Conservation (phyloP, 2,329 filamentous ascomycete genomes). For the Pseudogymnoascus sp. region DNA sequence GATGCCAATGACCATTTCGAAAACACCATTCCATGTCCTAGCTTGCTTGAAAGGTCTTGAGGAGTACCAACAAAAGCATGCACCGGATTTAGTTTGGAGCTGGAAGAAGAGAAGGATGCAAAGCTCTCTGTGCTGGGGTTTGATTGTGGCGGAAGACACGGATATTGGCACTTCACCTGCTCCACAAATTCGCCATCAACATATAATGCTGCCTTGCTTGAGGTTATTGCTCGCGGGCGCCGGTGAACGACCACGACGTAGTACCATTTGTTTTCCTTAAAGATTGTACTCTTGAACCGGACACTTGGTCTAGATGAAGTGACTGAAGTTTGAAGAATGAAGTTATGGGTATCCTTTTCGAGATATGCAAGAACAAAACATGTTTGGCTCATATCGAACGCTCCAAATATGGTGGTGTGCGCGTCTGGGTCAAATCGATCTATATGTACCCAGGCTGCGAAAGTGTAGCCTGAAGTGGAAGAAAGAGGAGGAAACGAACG, state of each 20-base stretch:
- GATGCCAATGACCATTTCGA: slow-evolving; percentile 87
- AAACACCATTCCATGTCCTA: slow-evolving; percentile 63
- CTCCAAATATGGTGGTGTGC: slow-evolving; percentile 93
- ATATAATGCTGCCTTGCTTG: slow-evolving; percentile 78
- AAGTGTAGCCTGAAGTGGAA: slow-evolving; percentile 73
- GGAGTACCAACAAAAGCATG: slow-evolving; percentile 93
- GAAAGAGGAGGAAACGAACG: slow-evolving; percentile 74
- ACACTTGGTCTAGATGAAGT: slow-evolving; percentile 80
- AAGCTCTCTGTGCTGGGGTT: slow-evolving; percentile 59
- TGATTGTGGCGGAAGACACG: slow-evolving; percentile 59
- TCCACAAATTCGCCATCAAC: slow-evolving; percentile 92
- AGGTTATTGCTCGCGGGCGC: slow-evolving; percentile 56
- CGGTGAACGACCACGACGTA: slow-evolving; percentile 86
- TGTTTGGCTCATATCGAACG: slow-evolving; percentile 83
- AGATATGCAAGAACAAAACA: slow-evolving; percentile 93
- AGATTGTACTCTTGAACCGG: slow-evolving; percentile 76
- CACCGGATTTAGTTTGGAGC: slow-evolving; percentile 55
- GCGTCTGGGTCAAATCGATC: slow-evolving; percentile 76
- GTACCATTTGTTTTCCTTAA: slow-evolving; percentile 77
- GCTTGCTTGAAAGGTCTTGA: slow-evolving; percentile 68
- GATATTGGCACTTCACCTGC: slow-evolving; percentile 83
- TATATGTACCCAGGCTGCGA: slow-evolving; percentile 80
- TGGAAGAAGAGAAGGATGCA: slow-evolving; percentile 55
- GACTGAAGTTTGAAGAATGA: slow-evolving; percentile 94
- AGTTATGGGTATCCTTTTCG: slow-evolving; percentile 84